phyloP scores from a whole-genome alignment of 371 early-diverging fungal species.

The Parasitella parasitica region DNA sequence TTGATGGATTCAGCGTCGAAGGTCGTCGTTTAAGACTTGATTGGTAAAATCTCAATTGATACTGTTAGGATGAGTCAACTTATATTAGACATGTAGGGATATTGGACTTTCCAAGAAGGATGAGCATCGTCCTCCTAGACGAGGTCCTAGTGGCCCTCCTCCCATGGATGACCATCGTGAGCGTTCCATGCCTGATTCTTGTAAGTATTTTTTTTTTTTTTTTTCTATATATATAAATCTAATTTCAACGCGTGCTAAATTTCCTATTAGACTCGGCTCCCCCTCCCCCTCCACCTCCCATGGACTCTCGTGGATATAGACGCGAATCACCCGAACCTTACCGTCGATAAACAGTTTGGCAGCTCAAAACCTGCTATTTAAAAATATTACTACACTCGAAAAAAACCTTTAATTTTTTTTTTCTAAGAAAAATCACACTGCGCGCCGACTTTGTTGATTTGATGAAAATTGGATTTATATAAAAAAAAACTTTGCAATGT shows the following conservation, averaged over 20 bases:
- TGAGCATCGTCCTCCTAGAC: conserved; percentile 31
- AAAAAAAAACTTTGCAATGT: conserved; percentile 6
- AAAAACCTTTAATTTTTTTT: neutral
- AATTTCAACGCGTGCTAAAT: neutral
- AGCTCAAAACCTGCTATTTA: neutral
- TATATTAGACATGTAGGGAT: conserved; percentile 38
- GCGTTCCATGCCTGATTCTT: conserved; percentile 24
- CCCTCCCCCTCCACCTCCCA: conserved; percentile 33
- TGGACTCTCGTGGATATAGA: conserved; percentile 42
- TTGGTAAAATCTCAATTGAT: conserved; percentile 48
- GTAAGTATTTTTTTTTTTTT: conserved; percentile 18
- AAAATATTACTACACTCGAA: neutral
- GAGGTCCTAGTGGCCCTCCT: conserved; percentile 19
- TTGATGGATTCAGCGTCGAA: conserved; percentile 68
- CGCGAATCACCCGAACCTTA: conserved; percentile 41
- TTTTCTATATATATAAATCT: neutral
- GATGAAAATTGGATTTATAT: conserved; percentile 6
- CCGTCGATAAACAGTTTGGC: conserved; percentile 31
- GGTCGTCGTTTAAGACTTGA: conserved; percentile 76
- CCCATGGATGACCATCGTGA: conserved; percentile 33
- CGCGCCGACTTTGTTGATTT: conserved; percentile 6
- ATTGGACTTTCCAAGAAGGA: conserved; percentile 73
- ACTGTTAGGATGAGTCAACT: neutral
- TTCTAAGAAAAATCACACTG: too few species aligned
- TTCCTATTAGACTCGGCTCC: conserved; percentile 19